Evolutionary conservation across 2,329 filamentous ascomycete genomes (phyloP).

Genomic region (Rhynchosporium graminicola): DNA sequence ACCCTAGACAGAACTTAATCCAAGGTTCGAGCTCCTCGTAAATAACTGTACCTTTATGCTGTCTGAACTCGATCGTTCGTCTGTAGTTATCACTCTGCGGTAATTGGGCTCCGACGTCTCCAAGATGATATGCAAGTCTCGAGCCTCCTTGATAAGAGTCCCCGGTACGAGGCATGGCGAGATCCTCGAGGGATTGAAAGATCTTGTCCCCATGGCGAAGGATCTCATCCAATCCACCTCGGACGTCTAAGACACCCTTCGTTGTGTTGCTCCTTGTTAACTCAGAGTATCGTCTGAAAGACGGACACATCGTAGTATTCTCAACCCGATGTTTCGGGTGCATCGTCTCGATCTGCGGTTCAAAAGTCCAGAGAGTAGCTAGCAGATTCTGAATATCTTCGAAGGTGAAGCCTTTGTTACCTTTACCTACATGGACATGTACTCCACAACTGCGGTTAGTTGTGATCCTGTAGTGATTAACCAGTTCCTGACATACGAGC

Average conservation of each 20-base stretch:
- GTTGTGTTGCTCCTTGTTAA: not conserved
- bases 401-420: constrained; percentile 30
- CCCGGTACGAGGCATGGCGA: not conserved
- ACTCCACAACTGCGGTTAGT: constrained; percentile 35
- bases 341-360: constrained; percentile 34
- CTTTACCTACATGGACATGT: constrained; percentile 41
- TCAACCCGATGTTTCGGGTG: constrained; percentile 27
- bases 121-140: constrained; percentile 10
- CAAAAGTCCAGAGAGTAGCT: constrained; percentile 35
- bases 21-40: constrained; percentile 22
- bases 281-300: constrained; percentile 1
- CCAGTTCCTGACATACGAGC: constrained; percentile 19
- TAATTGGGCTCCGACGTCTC: not conserved
- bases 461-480: constrained; percentile 27
- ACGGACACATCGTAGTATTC: not conserved
- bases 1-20: constrained; percentile 23
- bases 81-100: not conserved
- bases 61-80: constrained; percentile 34
- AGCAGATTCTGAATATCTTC: constrained; percentile 38
- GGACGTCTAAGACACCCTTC: not conserved
- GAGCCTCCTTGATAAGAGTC: not conserved
- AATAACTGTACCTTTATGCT: constrained; percentile 29
- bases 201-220: not conserved
- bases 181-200: not conserved
- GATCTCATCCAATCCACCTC: constrained; percentile 4